phyloP scores from a whole-genome alignment of 140 eudicot genomes.

The Bidens hawaiensis region DNA sequence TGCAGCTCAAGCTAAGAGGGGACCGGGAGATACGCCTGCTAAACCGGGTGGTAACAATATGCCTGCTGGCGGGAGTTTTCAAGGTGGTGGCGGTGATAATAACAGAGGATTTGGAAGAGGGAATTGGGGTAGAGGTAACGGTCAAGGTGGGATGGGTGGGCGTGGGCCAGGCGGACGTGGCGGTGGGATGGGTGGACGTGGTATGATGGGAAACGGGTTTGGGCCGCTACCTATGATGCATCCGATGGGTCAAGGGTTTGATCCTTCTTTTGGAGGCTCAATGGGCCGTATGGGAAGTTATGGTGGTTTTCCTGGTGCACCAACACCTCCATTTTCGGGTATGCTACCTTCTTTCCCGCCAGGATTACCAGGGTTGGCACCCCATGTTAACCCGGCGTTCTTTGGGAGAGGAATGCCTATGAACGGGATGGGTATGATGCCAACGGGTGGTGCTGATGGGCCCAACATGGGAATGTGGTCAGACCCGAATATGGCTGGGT shows the following conservation, averaged over 20 bases:
- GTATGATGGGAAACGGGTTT: constrained; percentile 9
- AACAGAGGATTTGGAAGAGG: constrained; percentile 63
- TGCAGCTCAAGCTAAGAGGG: constrained; percentile 41
- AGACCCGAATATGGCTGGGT: constrained; percentile 69
- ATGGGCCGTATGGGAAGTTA: constrained; percentile 80
- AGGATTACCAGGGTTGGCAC: constrained; percentile 86
- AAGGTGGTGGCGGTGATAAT: constrained; percentile 41
- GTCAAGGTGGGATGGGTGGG: constrained; percentile 59
- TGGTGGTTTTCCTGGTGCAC: constrained; percentile 78
- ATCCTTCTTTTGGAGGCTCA: constrained; percentile 83
- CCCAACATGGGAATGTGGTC: constrained; percentile 90
- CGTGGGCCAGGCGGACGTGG: constrained; percentile 56
- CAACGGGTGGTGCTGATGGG: constrained; percentile 60
- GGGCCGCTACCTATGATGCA: constrained; percentile 8
- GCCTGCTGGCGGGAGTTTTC: constrained; percentile 44
- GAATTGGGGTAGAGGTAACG: constrained; percentile 79
- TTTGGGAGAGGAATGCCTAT: constrained; percentile 80
- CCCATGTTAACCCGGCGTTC: constrained; percentile 84
- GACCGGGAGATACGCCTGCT: constrained; percentile 39
- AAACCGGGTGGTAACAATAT: constrained; percentile 41
- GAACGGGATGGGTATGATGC: constrained; percentile 96
- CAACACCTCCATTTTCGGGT: constrained; percentile 65
- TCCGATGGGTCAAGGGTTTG: constrained; percentile 58
- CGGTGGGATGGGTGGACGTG: constrained; percentile 63
- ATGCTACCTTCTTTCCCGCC: constrained; percentile 70